Conservation (phyloP, 495 filamentous ascomycete species). For the Penicillium turbatum region DNA sequence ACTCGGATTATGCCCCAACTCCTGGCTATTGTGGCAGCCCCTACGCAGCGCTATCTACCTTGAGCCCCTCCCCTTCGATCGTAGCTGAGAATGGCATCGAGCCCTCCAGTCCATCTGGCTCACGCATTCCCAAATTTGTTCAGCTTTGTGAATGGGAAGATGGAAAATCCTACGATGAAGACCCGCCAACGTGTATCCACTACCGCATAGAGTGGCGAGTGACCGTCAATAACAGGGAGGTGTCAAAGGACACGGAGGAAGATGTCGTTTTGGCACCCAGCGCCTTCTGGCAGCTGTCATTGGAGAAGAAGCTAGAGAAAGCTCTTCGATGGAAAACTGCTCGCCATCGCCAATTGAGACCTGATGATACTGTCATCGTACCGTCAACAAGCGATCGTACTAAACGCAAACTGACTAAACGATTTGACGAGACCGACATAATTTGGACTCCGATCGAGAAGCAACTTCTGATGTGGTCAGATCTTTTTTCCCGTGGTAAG, state of each 20-base stretch:
- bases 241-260: constrained; percentile 29
- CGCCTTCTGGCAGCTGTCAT: constrained; percentile 20
- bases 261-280: constrained; percentile 21
- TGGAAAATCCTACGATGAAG: background rate
- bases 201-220: constrained; percentile 36
- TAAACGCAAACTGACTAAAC: too few species aligned
- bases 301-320: constrained; percentile 8
- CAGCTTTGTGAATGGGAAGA: too few species aligned
- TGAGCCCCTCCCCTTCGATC: too few species aligned
- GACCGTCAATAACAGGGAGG: constrained; percentile 21
- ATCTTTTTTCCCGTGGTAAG: constrained; percentile 11
- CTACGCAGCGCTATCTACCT: too few species aligned
- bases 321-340: constrained; percentile 5
- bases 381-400: too few species aligned
- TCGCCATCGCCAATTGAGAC: too few species aligned
- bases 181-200: constrained; percentile 27
- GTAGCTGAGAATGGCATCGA: too few species aligned
- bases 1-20: too few species aligned
- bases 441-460: constrained; percentile 17
- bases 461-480: constrained; percentile 14
- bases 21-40: too few species aligned
- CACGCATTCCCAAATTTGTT: too few species aligned
- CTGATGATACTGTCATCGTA: too few species aligned
- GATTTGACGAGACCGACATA: constrained; percentile 7
- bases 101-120: too few species aligned